Conservation (phyloP, 257 asterid species). For the Thymus quinquecostatus region DNA sequence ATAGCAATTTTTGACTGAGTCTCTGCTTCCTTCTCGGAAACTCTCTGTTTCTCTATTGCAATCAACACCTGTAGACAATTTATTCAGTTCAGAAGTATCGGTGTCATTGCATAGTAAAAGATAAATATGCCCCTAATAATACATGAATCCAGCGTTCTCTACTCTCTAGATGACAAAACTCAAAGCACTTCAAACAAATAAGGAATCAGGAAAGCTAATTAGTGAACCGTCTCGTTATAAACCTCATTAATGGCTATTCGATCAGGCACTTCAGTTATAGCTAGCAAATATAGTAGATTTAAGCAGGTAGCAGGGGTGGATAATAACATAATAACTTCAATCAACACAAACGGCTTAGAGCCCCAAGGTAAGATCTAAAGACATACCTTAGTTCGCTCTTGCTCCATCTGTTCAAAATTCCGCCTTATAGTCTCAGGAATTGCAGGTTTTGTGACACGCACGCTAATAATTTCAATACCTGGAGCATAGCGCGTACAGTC, state of each 20-base stretch:
- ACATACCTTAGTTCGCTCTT: slow-evolving; percentile 94
- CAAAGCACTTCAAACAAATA: slow-evolving; percentile 13
- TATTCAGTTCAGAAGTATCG: slow-evolving; percentile 10
- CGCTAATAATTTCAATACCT: slow-evolving; percentile 93
- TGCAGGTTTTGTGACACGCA: slow-evolving; percentile 92
- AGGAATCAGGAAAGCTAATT: slow-evolving; percentile 18
- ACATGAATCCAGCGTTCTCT: slow-evolving; percentile 13
- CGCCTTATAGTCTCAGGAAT: slow-evolving; percentile 89
- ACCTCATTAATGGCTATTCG: background rate
- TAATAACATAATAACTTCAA: slow-evolving; percentile 4
- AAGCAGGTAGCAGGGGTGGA: slow-evolving; percentile 9
- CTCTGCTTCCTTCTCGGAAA: slow-evolving; percentile 98
- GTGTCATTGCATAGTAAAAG: background rate
- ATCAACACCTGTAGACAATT: slow-evolving; percentile 69
- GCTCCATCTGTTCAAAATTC: slow-evolving; percentile 94
- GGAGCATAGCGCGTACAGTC: slow-evolving; percentile 99
- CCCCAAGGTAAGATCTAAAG: slow-evolving; percentile 24
- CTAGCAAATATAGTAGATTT: slow-evolving; percentile 3
- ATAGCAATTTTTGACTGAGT: slow-evolving; percentile 89
- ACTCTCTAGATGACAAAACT: slow-evolving; percentile 6
- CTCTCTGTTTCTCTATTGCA: slow-evolving; percentile 90
- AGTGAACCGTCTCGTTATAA: background rate
- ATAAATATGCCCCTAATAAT: slow-evolving; percentile 6
- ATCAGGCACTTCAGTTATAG: too few species aligned
- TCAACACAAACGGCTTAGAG: slow-evolving; percentile 11